Base-by-base conservation (phyloP, 148 eudicot genomes). In the Vaccinium vitisidaea region DNA sequence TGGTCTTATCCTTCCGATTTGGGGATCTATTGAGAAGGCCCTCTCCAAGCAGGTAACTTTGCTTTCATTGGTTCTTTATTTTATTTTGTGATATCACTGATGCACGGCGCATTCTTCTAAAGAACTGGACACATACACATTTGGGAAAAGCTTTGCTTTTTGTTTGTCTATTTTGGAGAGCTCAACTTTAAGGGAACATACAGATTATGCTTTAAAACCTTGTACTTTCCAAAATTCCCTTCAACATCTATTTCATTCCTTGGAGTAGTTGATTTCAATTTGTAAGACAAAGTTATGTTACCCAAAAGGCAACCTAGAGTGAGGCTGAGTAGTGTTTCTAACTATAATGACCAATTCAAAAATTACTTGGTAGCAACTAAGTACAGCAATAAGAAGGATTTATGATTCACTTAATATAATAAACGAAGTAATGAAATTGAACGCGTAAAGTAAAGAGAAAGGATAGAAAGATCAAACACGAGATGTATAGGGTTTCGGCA, bases 21-120 rank as follows among this genome's bases (percentile, higher is more conserved):
- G 74, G 74, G 74, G 74, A 69, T 69, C 74, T 27, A 69, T 69
- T 30, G 74, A 30, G 74, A 27, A 69, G 43, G 74, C 30, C 74
- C 32, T 69, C 43, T 27, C 74, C 74, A 13, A 69, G 39, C 74
- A 69, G 74, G 74, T 69, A 69, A 27, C 74, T 69, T 5, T 10
- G 30, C 43, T 14, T 69, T 13, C 74, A 1, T 69, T 69, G 43
- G 43, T 69, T 27, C 39, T 69, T 23, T 11, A 27, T 11, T 69
- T 69, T 39, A 30, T 27, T 14, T 30, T 14, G 18, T 69, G 18
- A 69, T 53, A 9, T 43, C 46, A 5, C 46, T 43, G 46, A 43
- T 43, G 46, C 46, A 43, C 6, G 46, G 6, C 6, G 46, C 46
- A 43, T 65, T 6, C 25, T 61, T 61, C 67, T 19, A 58, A 58